phyloP scores from a whole-genome alignment of 139 green algal species.

The Volvox reticuliferus region DNA sequence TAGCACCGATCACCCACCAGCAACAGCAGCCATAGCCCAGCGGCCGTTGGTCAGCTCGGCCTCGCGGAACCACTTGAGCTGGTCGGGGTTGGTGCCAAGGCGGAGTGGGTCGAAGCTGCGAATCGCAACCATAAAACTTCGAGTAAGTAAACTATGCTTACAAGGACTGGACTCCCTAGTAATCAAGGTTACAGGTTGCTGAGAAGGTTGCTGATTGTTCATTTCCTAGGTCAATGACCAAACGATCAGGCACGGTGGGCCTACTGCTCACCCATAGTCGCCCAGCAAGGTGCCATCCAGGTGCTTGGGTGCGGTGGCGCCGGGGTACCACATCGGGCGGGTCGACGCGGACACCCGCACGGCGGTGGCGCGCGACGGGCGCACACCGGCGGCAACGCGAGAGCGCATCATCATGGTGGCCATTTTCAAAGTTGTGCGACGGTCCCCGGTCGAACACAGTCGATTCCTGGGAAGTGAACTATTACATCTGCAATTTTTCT shows the following conservation, averaged over 20 bases:
- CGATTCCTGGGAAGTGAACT: background rate
- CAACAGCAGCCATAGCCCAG: conserved; percentile 91
- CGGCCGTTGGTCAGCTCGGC: conserved; percentile 92
- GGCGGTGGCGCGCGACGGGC: conserved; percentile 5
- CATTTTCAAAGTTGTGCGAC: conserved; percentile 38
- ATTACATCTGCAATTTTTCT: conserved; percentile 23
- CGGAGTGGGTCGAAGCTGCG: conserved; percentile 77
- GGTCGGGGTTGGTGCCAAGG: conserved; percentile 70
- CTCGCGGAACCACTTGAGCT: conserved; percentile 80
- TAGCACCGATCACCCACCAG: conserved; percentile 44
- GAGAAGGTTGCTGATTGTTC: no score
- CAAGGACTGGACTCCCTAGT: background rate
- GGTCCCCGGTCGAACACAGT: conserved; percentile 23
- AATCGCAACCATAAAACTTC: background rate
- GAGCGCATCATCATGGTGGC: conserved; percentile 29
- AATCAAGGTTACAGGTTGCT: no score
- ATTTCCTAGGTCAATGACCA: no score
- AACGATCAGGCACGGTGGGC: background rate
- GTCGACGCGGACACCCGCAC: conserved; percentile 28
- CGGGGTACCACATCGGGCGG: conserved; percentile 63
- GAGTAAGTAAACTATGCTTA: background rate
- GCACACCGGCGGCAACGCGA: conserved; percentile 11
- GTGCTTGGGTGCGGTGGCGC: conserved; percentile 69
- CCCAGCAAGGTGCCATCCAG: conserved; percentile 71
- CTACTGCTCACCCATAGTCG: conserved; percentile 60